Evolutionary conservation across 805 yeast species (phyloP).

Genomic region (Schwanniomyces pseudopolymorphus): DNA sequence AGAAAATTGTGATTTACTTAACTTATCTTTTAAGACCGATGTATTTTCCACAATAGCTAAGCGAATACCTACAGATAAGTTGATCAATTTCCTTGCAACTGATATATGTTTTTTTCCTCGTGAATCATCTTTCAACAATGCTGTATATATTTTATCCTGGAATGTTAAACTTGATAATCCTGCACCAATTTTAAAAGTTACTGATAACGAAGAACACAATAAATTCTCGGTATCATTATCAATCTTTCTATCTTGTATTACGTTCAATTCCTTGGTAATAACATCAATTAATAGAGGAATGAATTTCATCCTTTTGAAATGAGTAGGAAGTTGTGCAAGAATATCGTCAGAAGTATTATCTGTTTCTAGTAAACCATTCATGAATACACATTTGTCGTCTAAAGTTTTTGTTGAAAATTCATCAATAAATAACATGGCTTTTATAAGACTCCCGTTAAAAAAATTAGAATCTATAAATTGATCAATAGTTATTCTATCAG

Average conservation of each 20-base stretch:
- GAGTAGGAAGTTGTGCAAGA: slow-evolving; percentile 34
- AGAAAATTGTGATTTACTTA: slow-evolving; percentile 53
- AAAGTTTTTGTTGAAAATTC: slow-evolving; percentile 73
- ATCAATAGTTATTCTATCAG: slow-evolving; percentile 58
- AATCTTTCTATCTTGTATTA: slow-evolving; percentile 15
- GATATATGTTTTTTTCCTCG: slow-evolving; percentile 20
- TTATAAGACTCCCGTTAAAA: slow-evolving; percentile 80
- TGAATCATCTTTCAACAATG: slow-evolving; percentile 26
- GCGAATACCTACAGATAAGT: slow-evolving; percentile 31
- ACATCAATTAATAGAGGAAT: slow-evolving; percentile 65
- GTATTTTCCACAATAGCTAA: slow-evolving; percentile 44
- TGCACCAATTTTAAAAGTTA: slow-evolving; percentile 62
- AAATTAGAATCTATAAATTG: slow-evolving; percentile 69
- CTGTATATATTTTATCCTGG: slow-evolving; percentile 63
- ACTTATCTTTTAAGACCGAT: slow-evolving; percentile 44
- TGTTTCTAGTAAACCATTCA: slow-evolving; percentile 57
- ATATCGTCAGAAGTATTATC: slow-evolving; percentile 17
- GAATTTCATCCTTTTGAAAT: slow-evolving; percentile 64
- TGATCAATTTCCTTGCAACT: slow-evolving; percentile 25
- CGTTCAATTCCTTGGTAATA: slow-evolving; percentile 39
- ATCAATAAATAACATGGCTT: slow-evolving; percentile 78
- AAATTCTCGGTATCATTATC: slow-evolving; percentile 35
- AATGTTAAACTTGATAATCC: slow-evolving; percentile 75
- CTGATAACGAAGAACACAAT: slow-evolving; percentile 48
- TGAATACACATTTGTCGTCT: slow-evolving; percentile 66